Evolutionary conservation across 176 grass and related monocot species (phyloP), one percentile per base, ranked within the genome.

Genomic region (Eragrostis nindensis): DNA sequence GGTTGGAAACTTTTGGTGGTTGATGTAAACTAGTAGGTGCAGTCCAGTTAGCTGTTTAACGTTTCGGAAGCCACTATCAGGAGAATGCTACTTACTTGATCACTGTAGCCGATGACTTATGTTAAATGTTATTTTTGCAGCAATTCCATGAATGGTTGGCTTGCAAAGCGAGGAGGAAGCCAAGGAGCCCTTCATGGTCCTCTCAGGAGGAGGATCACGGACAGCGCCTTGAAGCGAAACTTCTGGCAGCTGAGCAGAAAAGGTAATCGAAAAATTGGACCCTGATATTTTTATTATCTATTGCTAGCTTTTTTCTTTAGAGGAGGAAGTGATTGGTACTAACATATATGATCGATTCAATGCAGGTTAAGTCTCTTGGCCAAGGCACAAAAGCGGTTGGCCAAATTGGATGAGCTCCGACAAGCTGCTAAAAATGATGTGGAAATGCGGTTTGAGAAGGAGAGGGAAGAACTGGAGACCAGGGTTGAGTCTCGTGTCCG

Each of bases 81-180:
- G 32, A 36, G 32, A 36, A 36, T 36, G 32, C 4, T 36, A 36
- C 41, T 7, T 71, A 7, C 11, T 65, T 47, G 10, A 22, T 50
- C 70, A 68, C 0, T 0, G 11, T 65, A 78, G 6, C 7, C 49
- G 5, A 57, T 74, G 75, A 52, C 53, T 80, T 66, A 80, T 36
- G 32, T 36, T 73, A n/a, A 49, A 62, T 82, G 64, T 70, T 57
- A 50, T 22, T 73, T 83, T 88, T 66, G 41, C 96, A 99, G 96
- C 90, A 94, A 99, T 99, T 95, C 76, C 82, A 91, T 77, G 92
- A 99, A 42, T 99, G 92, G 92, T 75, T 99, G 72, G 92, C 90
- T 16, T 92, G 86, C 80, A 99, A 99, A 87, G 96, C 96, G 54
- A 93, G 96, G 82, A 88, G 88, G 71, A 99, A 99, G 77, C 92